Base-by-base conservation (phyloP, 2,329 filamentous ascomycete species). In the Fusarium nurragi region DNA sequence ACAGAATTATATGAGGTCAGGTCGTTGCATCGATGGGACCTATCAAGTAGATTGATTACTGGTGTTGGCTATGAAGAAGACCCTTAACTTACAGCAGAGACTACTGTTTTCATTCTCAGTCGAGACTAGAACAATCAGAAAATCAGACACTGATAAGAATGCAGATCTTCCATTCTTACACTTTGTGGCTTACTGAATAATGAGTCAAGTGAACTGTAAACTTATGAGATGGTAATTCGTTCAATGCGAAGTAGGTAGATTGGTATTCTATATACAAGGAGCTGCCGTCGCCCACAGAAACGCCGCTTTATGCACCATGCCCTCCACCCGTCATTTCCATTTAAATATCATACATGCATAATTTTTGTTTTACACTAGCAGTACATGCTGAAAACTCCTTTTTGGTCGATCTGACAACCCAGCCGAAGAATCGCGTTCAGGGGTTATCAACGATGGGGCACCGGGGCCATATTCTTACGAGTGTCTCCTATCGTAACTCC, bases 271-370 rank as follows among this genome's bases (percentile, higher is more conserved):
- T 40, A 60, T 36, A 19, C 21, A 41, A 49, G n/a, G 26, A 47
- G 13, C 25, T 25, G 23, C 10, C 22, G 21, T 54, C 22, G 13
- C 18, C 41, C 23, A 23, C 22, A 32, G 40, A 38, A 64, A 64
- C 60, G 60, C 60, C 60, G 32, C 26, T 30, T 47, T 38, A 40
- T 59, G 39, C 39, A n/a, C 21, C 26, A 38, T 41, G 12, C 22
- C 41, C 18, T 36, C 23, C n/a, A 26, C n/a, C 13, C 18, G 14
- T 25, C 18, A n/a, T 44, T 45, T 55, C 18, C 40, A 37, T 38
- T 18, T 48, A 34, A 34, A 37, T 58, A 50, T 65, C 38, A 18
- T 65, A 57, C 54, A 65, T 22, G 25, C 34, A 26, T 36, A 19
- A 44, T 8, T 23, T 45, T 40, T 39, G 8, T 64, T 46, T 38